Conservation (phyloP, 1,284 basidiomycete species). For the Cutaneotrichosporon sp. region DNA sequence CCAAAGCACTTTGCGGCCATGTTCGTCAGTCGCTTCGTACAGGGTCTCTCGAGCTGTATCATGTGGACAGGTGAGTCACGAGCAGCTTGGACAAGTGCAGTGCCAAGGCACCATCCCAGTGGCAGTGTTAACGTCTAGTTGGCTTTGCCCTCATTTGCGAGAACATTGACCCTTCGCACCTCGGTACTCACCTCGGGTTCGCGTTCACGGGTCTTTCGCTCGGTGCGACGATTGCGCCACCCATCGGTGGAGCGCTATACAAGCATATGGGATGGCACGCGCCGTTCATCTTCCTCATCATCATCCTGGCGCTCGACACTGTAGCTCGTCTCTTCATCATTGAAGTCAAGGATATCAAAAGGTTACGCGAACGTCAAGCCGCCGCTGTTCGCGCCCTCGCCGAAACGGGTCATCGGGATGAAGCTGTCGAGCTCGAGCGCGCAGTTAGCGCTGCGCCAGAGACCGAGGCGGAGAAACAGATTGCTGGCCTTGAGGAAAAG, state of each 20-base stretch:
- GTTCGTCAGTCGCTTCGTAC: conserved; percentile 67
- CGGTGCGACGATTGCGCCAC: conserved; percentile 58
- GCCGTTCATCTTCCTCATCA: conserved; percentile 70
- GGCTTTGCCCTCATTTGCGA: conserved; percentile 58
- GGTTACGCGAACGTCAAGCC: background rate
- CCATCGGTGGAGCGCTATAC: conserved; percentile 69
- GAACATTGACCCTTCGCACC: conserved; percentile 60
- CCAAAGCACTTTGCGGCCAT: conserved; percentile 68
- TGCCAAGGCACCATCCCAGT: background rate
- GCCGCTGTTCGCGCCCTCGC: background rate
- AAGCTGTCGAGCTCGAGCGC: background rate
- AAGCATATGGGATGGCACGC: conserved; percentile 66
- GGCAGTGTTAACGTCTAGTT: conserved; percentile 8
- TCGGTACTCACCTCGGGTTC: conserved; percentile 70
- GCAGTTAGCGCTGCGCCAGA: background rate
- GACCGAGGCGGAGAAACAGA: background rate
- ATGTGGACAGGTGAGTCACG: conserved; percentile 70
- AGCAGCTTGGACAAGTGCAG: background rate
- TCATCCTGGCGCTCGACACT: conserved; percentile 63
- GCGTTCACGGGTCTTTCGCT: conserved; percentile 68
- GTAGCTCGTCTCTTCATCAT: conserved; percentile 57
- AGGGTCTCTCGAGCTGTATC: conserved; percentile 70
- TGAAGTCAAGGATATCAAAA: conserved; percentile 40
- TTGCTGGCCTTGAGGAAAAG: background rate
- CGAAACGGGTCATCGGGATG: background rate